phyloP scores from a whole-genome alignment of 305 asterid species.

The Vinca major region DNA sequence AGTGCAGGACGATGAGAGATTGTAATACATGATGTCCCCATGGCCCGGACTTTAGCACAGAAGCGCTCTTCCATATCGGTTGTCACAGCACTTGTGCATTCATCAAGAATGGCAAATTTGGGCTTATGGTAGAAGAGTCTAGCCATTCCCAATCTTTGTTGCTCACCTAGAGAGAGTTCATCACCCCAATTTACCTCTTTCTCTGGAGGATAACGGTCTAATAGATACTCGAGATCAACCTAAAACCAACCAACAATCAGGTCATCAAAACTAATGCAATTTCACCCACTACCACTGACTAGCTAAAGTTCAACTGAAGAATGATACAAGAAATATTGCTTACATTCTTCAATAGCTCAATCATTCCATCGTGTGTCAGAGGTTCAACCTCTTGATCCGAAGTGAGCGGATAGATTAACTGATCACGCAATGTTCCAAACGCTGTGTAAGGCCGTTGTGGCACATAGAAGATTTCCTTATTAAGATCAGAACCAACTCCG shows the following conservation, averaged over 20 bases:
- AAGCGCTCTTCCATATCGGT: slow-evolving; percentile 98
- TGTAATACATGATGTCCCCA: slow-evolving; percentile 98
- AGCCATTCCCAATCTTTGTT: slow-evolving; percentile 99
- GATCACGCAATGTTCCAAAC: slow-evolving; percentile 95
- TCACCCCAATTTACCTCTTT: slow-evolving; percentile 99
- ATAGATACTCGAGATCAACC: slow-evolving; percentile 97
- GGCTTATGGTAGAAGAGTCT: slow-evolving; percentile 98
- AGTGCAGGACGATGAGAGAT: slow-evolving; percentile 99
- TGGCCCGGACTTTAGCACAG: slow-evolving; percentile 92
- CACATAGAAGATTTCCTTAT: slow-evolving; percentile 95
- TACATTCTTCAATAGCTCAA: slow-evolving; percentile 88
- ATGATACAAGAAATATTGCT: slow-evolving; percentile 19
- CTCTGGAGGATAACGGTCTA: slow-evolving; percentile 87
- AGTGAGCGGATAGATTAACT: slow-evolving; percentile 93
- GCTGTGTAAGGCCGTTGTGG: slow-evolving; percentile 99
- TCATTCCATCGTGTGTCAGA: slow-evolving; percentile 73
- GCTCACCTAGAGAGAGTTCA: slow-evolving; percentile 93
- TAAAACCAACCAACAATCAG: slow-evolving; percentile 17
- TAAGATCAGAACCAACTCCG: slow-evolving; percentile 97
- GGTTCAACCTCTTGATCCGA: slow-evolving; percentile 67
- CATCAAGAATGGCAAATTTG: slow-evolving; percentile 92
- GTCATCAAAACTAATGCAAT: slow-evolving; percentile 9
- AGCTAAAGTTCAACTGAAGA: slow-evolving; percentile 46
- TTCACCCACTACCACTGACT: neutral
- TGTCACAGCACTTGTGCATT: slow-evolving; percentile 98